Evolutionary conservation across 2,329 filamentous ascomycete genomes (phyloP), one percentile per base, ranked within the genome.

Genomic region (Dryadomyces quercus-mongolicae): DNA sequence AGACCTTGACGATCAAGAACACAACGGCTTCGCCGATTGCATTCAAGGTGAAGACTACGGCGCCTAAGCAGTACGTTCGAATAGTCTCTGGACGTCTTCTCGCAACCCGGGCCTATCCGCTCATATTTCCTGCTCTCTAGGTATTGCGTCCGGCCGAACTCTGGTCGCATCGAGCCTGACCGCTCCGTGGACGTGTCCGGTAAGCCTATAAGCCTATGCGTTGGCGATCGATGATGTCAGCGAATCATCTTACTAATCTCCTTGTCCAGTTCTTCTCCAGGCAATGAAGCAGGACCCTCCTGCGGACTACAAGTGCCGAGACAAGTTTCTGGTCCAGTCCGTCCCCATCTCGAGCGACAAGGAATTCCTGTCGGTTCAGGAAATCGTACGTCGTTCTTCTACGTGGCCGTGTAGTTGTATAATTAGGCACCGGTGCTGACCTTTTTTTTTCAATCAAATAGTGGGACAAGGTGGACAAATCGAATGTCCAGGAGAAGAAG

Each of bases 121-220:
- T 60, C 25, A 65, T 57, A 13, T 34, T 52, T 44, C 49, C 54
- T 61, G 66, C 42, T 55, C 50, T 58, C 55, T 50, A 96, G 92
- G 77, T 98, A 98, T 74, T 97, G 93, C 70, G 92, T 97, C 56
- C 85, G 93, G 64, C 92, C 93, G 55, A 97, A 98, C 76, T 95
- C 91, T 52, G 93, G 93, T 64, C 87, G 91, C 68, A 93, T 98
- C 69, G 91, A 95, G 68, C 84, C 91, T 43, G 88, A 90, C 62
- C 81, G 86, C 69, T 80, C 87, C 69, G 91, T 98, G 61, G 90
- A 96, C 70, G 92, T 98, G 60, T 85, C 91, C 69, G 91, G 91
- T 95, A 76, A 22, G 58, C 36, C 36, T 16, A 40, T 16, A 12
- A 16, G 36, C 36, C 36, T 16, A 40, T 31, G 36, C 36, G 36